Conservation (phyloP, 2,329 filamentous ascomycete species). For the Claviceps paspali region DNA sequence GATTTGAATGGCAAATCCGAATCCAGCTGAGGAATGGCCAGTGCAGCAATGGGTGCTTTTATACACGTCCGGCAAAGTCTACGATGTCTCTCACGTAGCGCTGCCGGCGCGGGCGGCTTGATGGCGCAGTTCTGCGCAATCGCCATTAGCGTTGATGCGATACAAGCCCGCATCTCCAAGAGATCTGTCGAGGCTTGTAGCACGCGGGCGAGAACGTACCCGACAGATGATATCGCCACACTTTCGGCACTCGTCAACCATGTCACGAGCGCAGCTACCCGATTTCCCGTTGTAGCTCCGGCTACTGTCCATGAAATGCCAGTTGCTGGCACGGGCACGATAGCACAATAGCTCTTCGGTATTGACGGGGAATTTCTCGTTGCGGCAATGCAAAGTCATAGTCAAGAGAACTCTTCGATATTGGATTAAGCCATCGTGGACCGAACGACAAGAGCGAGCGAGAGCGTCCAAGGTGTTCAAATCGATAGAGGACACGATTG, state of each 20-base stretch:
- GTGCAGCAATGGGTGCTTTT: constrained; percentile 49
- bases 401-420: constrained; percentile 59
- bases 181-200: neutral
- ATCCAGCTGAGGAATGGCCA: constrained; percentile 30
- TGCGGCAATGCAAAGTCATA: constrained; percentile 65
- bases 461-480: constrained; percentile 76
- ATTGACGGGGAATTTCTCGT: constrained; percentile 45
- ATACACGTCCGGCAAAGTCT: constrained; percentile 65
- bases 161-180: neutral
- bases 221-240: constrained; percentile 69
- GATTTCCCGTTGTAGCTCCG: constrained; percentile 48
- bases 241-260: constrained; percentile 69
- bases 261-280: constrained; percentile 68
- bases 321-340: constrained; percentile 39
- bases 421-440: constrained; percentile 63
- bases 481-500: constrained; percentile 65
- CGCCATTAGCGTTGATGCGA: constrained; percentile 4
- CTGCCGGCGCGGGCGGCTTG: constrained; percentile 56
- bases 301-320: constrained; percentile 43
- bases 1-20: constrained; percentile 32
- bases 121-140: constrained; percentile 65
- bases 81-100: constrained; percentile 61
- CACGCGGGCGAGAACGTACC: constrained; percentile 33
- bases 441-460: constrained; percentile 64
- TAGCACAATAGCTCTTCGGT: constrained; percentile 41